Base-by-base conservation (phyloP, 305 asterid genomes). In the Lippia alba region DNA sequence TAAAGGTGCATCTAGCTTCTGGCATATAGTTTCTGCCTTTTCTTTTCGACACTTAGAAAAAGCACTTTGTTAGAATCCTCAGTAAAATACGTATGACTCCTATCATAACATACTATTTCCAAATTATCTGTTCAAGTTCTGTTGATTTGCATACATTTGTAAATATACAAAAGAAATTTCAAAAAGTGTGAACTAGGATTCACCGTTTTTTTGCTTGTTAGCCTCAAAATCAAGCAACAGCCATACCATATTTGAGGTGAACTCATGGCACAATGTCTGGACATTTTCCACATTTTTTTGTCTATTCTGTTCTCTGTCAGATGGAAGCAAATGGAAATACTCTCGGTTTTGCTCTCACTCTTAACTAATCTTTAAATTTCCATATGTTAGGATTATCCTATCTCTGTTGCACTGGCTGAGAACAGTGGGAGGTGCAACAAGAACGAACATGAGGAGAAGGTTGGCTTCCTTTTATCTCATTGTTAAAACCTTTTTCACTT, bases 351-450 rank as follows among this genome's bases (percentile, higher is more conserved):
- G 50, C 11, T 61, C 66, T 74, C 36, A 53, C 63, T 76, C 77
- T 36, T 46, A 12, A 64, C 53, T 65, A 34, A 56, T 62, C 51
- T 73, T 58, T 56, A 75, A 32, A 19, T 74, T 68, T 57, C 32
- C 57, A 14, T 69, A 24, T 76, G 59, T 34, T 70, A 95, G 99
- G 86, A 70, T 33, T 79, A 74, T 71, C 76, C 76, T 6, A 78
- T 92, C 70, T 91, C 96, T 9, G 91, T 92, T 65, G 96, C 89
- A 67, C 82, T 95, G 86, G 98, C 89, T 77, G 98, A 95, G 84
- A 95, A 95, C 79, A 95, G 96, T 20, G 96, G 96, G 70, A 89
- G 99, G 76, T 92, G 99, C 71, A 82, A 78, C 85, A 95, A 92
- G 94, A 95, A 95, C 66, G 96, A 95, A 56, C 53, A 70, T 51